Evolutionary conservation across 23 red algal genomes (phyloP), one percentile per base, ranked within the genome.

Genomic region (Gracilaria domingensis): DNA sequence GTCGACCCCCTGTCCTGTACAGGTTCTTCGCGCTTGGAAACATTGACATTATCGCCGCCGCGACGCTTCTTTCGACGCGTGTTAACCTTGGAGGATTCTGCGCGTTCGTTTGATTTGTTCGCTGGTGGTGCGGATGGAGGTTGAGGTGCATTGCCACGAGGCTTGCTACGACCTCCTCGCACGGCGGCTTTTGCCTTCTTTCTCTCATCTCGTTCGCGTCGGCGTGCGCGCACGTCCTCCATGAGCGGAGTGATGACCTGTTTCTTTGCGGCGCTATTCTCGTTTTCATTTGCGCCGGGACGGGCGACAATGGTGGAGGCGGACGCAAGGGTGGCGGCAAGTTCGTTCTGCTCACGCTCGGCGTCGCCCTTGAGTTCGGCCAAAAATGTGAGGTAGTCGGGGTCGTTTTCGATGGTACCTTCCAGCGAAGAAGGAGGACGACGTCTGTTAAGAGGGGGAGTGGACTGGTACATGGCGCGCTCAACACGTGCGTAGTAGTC

Each of bases 171-270:
- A 4, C 49, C 26, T 26, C 62, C 64, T 40, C 84, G 64, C 23
- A 38, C 45, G 14, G 76, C 28, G 2, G 50, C 21, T 69, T 90
- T 90, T 5, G 74, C 26, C n/a, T 90, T 90, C 58, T 90, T 90
- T 38, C 64, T 90, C 44, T 90, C 47, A 66, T 90, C 87, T 42
- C 76, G 53, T 45, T 90, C 87, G 34, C 77, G 76, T 37, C 87
- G 71, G 26, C 87, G 66, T 4, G 73, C 74, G n/a, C 87, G 71
- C 25, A 90, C 87, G 74, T 81, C 87, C 56, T 90, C 87, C 74
- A 90, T 90, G 30, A 90, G 64, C 16, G 87, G 87, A n/a, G 87
- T 90, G 44, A 64, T 33, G 17, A 90, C 38, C 16, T 57, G 28
- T 25, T 25, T 59, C 29, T 54, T 86, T 4, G 64, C 13, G n/a